Percentiles rank a stretch among this genome's conserved stretches.
phyloP scores from a whole-genome alignment of 169 alveolate species.

The Cryptosporidium xiaoi region DNA sequence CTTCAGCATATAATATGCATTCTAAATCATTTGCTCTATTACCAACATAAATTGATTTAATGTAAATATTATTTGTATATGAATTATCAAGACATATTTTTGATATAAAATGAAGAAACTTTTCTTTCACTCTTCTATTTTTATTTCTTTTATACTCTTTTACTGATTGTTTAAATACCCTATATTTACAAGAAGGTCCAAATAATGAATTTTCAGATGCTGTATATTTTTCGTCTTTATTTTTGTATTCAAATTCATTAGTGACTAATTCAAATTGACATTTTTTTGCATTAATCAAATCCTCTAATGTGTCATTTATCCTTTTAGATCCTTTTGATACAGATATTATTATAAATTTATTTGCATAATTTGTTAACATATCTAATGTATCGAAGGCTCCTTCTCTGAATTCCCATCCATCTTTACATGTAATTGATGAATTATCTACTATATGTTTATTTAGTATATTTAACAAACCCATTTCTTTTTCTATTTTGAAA shows the following conservation, averaged over 20 bases:
- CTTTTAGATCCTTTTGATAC: constrained; percentile 42
- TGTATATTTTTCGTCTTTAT: not conserved
- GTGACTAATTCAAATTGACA: constrained; percentile 41
- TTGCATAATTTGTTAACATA: constrained; percentile 3
- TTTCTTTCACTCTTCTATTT: constrained; percentile 21
- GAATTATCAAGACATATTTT: not conserved
- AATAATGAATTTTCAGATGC: constrained; percentile 48
- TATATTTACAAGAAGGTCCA: constrained; percentile 71
- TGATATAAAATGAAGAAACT: not conserved
- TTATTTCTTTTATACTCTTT: constrained; percentile 14
- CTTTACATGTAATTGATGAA: constrained; percentile 15
- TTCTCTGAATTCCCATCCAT: constrained; percentile 69
- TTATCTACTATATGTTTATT: constrained; percentile 29
- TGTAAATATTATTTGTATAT: constrained; percentile 17
- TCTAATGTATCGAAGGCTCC: constrained; percentile 45
- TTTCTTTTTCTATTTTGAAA: constrained; percentile 67
- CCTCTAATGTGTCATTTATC: constrained; percentile 25
- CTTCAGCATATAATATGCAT: constrained; percentile 45
- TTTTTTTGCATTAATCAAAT: not conserved
- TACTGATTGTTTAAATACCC: constrained; percentile 26
- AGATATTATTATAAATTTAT: constrained; percentile 25
- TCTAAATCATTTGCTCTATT: constrained; percentile 57
- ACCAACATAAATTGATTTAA: constrained; percentile 44
- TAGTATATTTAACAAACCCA: constrained; percentile 16
- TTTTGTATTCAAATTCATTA: constrained; percentile 47